Evolutionary conservation across 2,329 filamentous ascomycete genomes (phyloP), one percentile per base, ranked within the genome.

Genomic region (Verticillium klebahnii): DNA sequence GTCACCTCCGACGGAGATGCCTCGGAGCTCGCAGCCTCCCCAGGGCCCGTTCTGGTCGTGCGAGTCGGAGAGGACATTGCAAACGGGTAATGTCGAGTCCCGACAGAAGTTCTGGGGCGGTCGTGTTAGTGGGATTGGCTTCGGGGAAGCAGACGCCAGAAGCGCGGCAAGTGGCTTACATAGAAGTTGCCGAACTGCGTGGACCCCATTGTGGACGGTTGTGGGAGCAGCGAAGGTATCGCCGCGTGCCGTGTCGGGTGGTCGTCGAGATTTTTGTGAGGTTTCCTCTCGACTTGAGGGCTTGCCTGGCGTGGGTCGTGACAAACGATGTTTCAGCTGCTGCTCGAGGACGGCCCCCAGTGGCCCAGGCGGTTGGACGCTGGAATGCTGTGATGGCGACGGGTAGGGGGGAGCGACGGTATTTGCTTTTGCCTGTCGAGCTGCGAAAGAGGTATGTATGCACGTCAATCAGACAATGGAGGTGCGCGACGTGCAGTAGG

Each of bases 31-130:
- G 75, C 94, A 98, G 66, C 90, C 90, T 63, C 80, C 85, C 85
- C 87, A 81, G 64, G 74, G 70, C 73, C 88, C 77, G 67, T 78
- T 75, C 71, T 89, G 86, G 75, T 85, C 80, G 76, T 89, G 80
- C 69, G 76, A 74, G 68, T 78, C 69, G 66, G 83, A 80, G 70
- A 94, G 87, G 68, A 96, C 90, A 83, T 94, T 94, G 82, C 91
- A 95, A 70, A 94, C 82, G 60, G 91, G 91, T 70, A 94, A 81
- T 62, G 90, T 93, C 69, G 91, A 91, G 78, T 93, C 90, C 73
- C 85, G 89, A 82, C 91, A 95, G 75, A 95, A 93, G 73, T 89
- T 80, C 90, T 94, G 71, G 71, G 63, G 57, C 59, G 64, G 68
- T 68, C 64, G 62, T 60, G 63, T 71, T 66, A 72, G 69, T 32